Evolutionary conservation across 1,139 yeast genomes (phyloP), one percentile per base, ranked within the genome.

Genomic region (Trichomonascaceae sp.): DNA sequence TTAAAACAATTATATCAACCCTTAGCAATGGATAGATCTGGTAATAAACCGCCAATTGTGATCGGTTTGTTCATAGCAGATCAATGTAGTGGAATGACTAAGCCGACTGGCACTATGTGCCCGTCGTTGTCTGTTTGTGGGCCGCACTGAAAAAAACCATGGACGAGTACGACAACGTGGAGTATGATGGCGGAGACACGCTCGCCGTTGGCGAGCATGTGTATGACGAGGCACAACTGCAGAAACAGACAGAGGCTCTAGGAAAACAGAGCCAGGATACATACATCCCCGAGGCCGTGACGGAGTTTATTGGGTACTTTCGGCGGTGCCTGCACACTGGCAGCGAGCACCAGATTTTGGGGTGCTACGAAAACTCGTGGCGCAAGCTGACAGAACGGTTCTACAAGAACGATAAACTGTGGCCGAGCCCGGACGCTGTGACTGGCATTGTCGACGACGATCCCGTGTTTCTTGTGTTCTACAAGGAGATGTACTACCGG

Each of bases 401-500:
- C 46, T 65, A 59, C 51, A 61, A 62, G 43, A 54, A 48, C 36
- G 16, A 29, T 14, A 30, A 58, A 11, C 48, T 66, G 25, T 66
- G 71, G 70, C 71, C 71, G 17, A 59, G 60, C 15, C 69, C 71
- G 26, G 51, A 54, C 29, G 64, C 61, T 16, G 64, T 65, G 26
- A 56, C 63, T 6, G 60, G 65, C 15, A 43, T 66, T 26, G 71
- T 66, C 29, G 51, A 55, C 43, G 51, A 62, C 37, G 71, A 66
- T 42, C 63, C 60, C 41, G 58, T 56, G 16, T 66, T 66, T 44
- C 47, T 65, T 38, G 59, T 63, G 26, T 52, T 65, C 32, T 66
- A 66, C 54, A 58, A 67, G 15, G 71, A 66, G 48, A 61, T 65
- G 32, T 65, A 65, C 52, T 65, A 62, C 53, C 60, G 71, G 42